Conservation (phyloP, 2,329 filamentous ascomycete genomes). For the Alternaria burnsii region DNA sequence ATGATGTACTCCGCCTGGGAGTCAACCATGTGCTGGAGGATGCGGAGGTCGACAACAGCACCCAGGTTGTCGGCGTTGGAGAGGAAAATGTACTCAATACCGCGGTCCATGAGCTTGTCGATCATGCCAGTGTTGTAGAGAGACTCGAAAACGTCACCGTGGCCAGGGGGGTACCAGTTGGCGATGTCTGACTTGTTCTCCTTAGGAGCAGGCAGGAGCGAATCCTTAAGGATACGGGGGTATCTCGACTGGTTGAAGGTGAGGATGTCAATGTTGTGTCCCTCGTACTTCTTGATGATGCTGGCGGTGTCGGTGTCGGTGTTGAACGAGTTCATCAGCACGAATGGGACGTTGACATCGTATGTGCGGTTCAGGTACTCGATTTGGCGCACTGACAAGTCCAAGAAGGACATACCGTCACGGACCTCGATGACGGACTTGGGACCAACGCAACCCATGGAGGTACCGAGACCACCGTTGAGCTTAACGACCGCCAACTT, state of each 20-base stretch:
- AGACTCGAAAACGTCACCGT: slow-evolving; percentile 99
- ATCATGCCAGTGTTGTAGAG: slow-evolving; percentile 99
- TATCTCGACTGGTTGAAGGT: slow-evolving; percentile 99
- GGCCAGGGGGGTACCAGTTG: slow-evolving; percentile 98
- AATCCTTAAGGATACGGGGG: slow-evolving; percentile 98
- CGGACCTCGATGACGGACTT: slow-evolving; percentile 99
- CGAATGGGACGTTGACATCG: slow-evolving; percentile 94
- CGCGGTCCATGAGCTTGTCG: slow-evolving; percentile 92
- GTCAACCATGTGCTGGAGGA: slow-evolving; percentile 99
- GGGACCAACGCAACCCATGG: slow-evolving; percentile 98
- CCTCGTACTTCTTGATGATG: slow-evolving; percentile 99
- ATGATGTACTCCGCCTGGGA: slow-evolving; percentile 98
- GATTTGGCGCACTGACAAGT: slow-evolving; percentile 97
- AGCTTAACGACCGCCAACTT: slow-evolving; percentile 99
- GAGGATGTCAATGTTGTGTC: slow-evolving; percentile 98
- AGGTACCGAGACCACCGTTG: slow-evolving; percentile 98
- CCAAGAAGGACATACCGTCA: slow-evolving; percentile 99
- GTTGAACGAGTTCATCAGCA: slow-evolving; percentile 99
- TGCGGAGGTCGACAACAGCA: slow-evolving; percentile 95
- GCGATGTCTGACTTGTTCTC: slow-evolving; percentile 83
- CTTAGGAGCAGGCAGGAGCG: slow-evolving; percentile 94
- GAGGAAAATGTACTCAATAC: slow-evolving; percentile 97
- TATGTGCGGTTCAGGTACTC: slow-evolving; percentile 99
- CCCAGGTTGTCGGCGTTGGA: slow-evolving; percentile 99
- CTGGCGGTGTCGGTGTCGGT: slow-evolving; percentile 96